Conservation (phyloP, 352 stramenopile genomes). For the Blastocystis sp. region DNA sequence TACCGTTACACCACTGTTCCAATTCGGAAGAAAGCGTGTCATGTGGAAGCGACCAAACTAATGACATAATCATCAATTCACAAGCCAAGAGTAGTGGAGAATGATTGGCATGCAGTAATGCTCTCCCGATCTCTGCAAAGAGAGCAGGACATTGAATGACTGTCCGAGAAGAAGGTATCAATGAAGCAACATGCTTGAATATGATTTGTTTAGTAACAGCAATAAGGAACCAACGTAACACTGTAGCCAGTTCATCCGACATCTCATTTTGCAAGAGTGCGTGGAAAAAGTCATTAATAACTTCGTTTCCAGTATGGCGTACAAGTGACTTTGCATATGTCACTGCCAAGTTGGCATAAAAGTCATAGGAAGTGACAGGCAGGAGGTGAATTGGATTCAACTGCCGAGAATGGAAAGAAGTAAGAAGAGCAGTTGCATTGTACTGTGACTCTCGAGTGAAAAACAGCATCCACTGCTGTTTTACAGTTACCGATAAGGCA, state of each 20-base stretch:
- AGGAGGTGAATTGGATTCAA: background rate
- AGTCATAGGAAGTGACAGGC: background rate
- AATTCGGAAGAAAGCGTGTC: background rate
- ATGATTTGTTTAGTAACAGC: background rate
- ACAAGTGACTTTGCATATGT: background rate
- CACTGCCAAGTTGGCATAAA: background rate
- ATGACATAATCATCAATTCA: background rate
- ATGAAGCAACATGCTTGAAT: background rate
- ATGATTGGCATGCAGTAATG: background rate
- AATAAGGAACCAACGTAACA: background rate
- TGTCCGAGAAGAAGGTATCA: background rate
- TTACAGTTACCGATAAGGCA: background rate
- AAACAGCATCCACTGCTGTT: background rate
- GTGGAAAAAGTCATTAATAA: background rate
- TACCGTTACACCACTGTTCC: background rate
- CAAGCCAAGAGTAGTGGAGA: background rate
- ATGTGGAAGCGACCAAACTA: background rate
- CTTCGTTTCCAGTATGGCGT: background rate
- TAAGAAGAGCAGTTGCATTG: background rate
- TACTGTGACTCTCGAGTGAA: conserved; percentile 18
- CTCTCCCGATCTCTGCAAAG: background rate
- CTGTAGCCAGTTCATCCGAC: background rate
- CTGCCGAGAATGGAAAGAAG: background rate
- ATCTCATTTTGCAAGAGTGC: background rate
- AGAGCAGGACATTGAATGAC: background rate